These are phyloP conservation scores for Phylloporus sp. DNA, from an alignment of 768 basidiomycete genomes.

Conservation along the genomic window DNA sequence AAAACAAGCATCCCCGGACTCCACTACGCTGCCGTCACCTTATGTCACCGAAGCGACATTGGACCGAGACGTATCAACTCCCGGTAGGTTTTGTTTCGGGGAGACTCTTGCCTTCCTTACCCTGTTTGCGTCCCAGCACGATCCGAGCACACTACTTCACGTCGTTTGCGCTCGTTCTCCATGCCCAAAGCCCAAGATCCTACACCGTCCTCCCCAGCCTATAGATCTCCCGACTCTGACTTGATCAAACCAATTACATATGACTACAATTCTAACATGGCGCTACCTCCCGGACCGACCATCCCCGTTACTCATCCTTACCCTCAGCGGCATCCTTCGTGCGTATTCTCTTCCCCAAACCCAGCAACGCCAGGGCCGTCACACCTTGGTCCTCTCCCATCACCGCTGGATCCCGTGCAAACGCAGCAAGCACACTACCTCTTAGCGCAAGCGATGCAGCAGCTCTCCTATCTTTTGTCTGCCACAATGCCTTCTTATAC, in stretches of 20 bases:
- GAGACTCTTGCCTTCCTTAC: constrained; percentile 5
- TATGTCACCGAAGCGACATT: background rate
- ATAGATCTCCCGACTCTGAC: constrained; percentile 9
- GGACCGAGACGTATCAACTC: constrained; percentile 4
- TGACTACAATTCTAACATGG: background rate
- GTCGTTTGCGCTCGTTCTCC: constrained; percentile 6
- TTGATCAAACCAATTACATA: background rate
- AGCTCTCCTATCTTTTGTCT: constrained; percentile 38
- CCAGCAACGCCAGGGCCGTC: constrained; percentile 16
- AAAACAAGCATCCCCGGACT: constrained; percentile 5
- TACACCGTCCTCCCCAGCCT: constrained; percentile 1
- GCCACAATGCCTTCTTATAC: constrained; percentile 26
- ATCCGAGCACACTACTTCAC: background rate
- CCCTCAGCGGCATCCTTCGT: constrained; percentile 13
- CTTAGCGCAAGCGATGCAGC: constrained; percentile 39
- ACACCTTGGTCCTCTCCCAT: constrained; percentile 27
- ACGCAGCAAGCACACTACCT: constrained; percentile 37
- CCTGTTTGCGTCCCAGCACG: constrained; percentile 6
- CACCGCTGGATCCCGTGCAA: constrained; percentile 26
- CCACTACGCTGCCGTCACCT: constrained; percentile 1
- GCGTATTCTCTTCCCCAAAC: constrained; percentile 15
- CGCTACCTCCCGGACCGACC: constrained; percentile 12
- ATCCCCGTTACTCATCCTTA: constrained; percentile 22
- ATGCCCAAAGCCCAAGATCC: constrained; percentile 9
- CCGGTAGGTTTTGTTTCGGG: constrained; percentile 9